A percentile compares a stretch with the other conserved stretches of the same genome.
phyloP scores from a whole-genome alignment of 2,329 filamentous ascomycete genomes.

The Penicillium sp. region DNA sequence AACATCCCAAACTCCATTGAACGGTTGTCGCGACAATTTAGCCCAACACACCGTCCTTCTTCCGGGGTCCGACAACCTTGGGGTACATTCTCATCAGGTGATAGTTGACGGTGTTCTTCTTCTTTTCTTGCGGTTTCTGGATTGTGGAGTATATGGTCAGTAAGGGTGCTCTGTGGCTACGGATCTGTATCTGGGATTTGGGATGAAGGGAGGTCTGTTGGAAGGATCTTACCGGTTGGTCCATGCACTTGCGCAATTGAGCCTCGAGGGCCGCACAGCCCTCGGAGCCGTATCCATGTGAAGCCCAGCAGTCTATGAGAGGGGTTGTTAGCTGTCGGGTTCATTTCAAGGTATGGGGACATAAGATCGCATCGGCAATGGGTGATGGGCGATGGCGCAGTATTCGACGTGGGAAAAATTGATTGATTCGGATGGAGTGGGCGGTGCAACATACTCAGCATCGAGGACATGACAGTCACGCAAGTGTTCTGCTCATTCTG shows the following conservation, averaged over 20 bases:
- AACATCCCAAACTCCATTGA: slow-evolving; percentile 21
- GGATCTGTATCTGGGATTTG: neutral
- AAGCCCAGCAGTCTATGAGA: slow-evolving; percentile 47
- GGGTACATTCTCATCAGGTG: slow-evolving; percentile 77
- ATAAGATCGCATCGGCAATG: neutral
- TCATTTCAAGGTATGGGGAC: neutral
- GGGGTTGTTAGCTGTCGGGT: neutral
- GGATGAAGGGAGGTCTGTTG: neutral
- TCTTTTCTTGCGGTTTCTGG: slow-evolving; percentile 56
- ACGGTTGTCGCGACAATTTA: slow-evolving; percentile 20
- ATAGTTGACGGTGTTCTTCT: slow-evolving; percentile 86
- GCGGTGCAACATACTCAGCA: slow-evolving; percentile 57
- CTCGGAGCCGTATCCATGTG: slow-evolving; percentile 49
- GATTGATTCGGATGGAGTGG: neutral
- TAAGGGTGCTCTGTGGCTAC: neutral
- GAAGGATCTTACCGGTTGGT: slow-evolving; percentile 65
- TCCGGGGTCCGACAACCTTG: slow-evolving; percentile 68
- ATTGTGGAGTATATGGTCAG: slow-evolving; percentile 9
- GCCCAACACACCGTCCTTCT: slow-evolving; percentile 55
- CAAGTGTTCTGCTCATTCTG: slow-evolving; percentile 64
- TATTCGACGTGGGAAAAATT: neutral
- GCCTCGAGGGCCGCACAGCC: slow-evolving; percentile 62
- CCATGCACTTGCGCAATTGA: slow-evolving; percentile 71
- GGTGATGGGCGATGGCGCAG: neutral
- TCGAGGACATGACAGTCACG: slow-evolving; percentile 64